Evolutionary conservation across 2,329 filamentous ascomycete genomes (phyloP), one percentile per base, ranked within the genome.

Genomic region (Ophiostoma perfectum): DNA sequence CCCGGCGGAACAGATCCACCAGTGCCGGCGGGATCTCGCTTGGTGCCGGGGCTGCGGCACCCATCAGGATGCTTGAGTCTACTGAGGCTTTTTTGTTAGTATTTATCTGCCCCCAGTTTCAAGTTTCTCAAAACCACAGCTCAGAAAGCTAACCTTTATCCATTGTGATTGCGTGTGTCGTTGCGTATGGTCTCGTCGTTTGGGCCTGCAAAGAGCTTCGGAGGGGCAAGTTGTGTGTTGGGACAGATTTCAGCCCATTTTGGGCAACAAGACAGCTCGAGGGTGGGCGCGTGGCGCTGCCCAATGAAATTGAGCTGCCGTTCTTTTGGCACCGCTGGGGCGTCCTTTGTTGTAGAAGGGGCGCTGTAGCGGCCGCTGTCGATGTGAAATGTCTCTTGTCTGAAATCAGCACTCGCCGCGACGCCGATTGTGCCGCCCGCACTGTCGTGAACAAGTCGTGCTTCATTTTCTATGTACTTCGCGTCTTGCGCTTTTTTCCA

Each of bases 1-100:
- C 58, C 0, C 63, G 58, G 44, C 66, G 64, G 64, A 72, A 73
- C 27, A 72, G 69, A 4, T 65, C 55, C 4, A 58, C 18, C 4
- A 69, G 62, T 6, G n/a, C 62, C 5, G 18, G n/a, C 2, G 65
- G 58, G 4, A 66, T 58, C 42, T 62, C 36, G 27, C 39, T 38
- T 4, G 41, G 41, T 1, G 63, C 41, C 6, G 41, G n/a, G 18
- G 18, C 42, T 2, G 63, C 18, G 14, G 60, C 39, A 7, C 60
- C 39, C 60, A 63, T 63, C 38, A 63, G 55, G 38, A 60, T 16
- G 8, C 27, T 41, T 8, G 60, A 41, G 60, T 63, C 14, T 41
- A 63, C 60, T 18, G 60, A 3, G 38, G 38, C 38, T 41, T 12
- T 9, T 41, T 16, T 11, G 60, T 63, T 42, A 63, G 60, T 11